Base-by-base conservation (phyloP, 164 flowering plant species). In the Berberis vulgaris region DNA sequence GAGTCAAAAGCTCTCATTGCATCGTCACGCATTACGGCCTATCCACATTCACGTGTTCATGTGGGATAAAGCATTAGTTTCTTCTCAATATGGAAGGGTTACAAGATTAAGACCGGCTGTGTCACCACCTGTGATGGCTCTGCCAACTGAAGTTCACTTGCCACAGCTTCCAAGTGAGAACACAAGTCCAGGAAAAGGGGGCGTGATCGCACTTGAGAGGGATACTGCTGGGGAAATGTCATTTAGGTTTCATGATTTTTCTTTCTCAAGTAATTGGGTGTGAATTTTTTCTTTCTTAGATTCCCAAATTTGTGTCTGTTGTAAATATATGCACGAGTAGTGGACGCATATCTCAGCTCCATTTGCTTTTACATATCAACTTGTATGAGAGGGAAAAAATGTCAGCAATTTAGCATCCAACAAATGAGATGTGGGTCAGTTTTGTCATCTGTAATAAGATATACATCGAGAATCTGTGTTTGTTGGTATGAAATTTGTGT, bases 1-100 rank as follows among this genome's bases (percentile, higher is more conserved):
- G 26, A 90, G 98, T 81, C 97, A 84, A 67, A 93, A 90, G 74
- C 89, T 90, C 57, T 93, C 98, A 1, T 71, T 93, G 66, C 98
- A 93, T 74, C 82, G 94, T 7, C 97, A 90, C 53, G 88, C 97
- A 4, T 76, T 77, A 62, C 80, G 79, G 9, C 83, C 98, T 1
- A 86, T 93, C 9, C 69, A 78, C 61, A 64, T 93, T 12, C 98
- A 93, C 43, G 74, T 90, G 0, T 80, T 90, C 67, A 56, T 83
- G 45, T 88, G 94, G 92, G 92, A 86, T 59, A 63, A 74, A 55
- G 9, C 74, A 5, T 10, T 69, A 2, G 69, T 72, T 26, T 26
- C 26, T 38, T 56, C 80, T 39, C 69, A 77, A 2, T 61, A 59
- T 4, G 73, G 63, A 39, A 54, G 61, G 50, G 65, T 66, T 60